Evolutionary conservation across 257 asterid genomes (phyloP), one percentile per base, ranked within the genome.

Genomic region (Avicennia marina): DNA sequence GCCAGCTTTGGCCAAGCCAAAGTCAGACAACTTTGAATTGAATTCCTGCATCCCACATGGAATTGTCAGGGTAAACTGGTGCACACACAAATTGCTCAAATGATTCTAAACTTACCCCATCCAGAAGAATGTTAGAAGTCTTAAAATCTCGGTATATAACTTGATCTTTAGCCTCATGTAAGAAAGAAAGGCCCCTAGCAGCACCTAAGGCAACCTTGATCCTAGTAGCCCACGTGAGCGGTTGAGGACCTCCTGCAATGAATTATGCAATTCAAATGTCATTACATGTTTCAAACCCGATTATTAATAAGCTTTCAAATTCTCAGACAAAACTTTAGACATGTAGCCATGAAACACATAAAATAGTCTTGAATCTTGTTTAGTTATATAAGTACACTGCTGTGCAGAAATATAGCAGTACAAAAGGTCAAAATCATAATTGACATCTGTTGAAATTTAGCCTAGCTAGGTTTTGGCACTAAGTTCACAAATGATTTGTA

Each of bases 131-230:
- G 60, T 81, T 81, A 11, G 95, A 76, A 44, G 94, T 83, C 72
- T 78, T 86, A 43, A 83, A 86, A 49, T 75, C 94, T 38, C 95
- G 58, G 62, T 78, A 83, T 22, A 86, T 78, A 40, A 83, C 79
- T 64, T 67, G 81, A 32, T 74, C 75, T 47, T 79, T 73, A 49
- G 82, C 78, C 33, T 75, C 83, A 31, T 86, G 95, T 50, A 86
- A 74, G 79, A 81, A 81, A 21, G 84, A 60, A 56, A 86, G 95
- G 51, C 95, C 90, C 52, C 78, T 73, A 6, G 95, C 95, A 58
- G 93, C 93, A 58, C 80, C 93, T 2, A 76, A 66, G 13, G 94
- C 89, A 31, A 86, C 87, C 69, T 81, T 83, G 60, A 86, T 73
- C 59, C 95, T 71, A 9, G 79, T 77, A 22, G 79, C 80, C 95